Evolutionary conservation across 2,329 filamentous ascomycete genomes (phyloP).

Genomic region (Malbranchea cinnamomea): DNA sequence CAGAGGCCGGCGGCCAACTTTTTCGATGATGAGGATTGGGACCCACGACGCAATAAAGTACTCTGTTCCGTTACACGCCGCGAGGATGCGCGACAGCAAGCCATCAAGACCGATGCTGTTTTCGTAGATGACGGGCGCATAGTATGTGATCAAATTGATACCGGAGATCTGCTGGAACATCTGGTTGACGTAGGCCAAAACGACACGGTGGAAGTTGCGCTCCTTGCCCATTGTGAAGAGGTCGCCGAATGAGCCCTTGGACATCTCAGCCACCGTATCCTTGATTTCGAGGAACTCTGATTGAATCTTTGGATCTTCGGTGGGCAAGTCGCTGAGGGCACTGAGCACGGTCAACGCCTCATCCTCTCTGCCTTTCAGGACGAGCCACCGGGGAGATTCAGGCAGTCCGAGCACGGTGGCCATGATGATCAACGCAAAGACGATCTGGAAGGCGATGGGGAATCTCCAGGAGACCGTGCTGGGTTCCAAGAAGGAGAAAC

Average conservation of each 20-base stretch:
- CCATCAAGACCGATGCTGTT: conserved; percentile 26
- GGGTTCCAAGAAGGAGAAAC: conserved; percentile 38
- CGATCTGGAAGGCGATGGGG: conserved; percentile 42
- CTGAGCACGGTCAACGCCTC: conserved; percentile 34
- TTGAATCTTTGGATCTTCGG: conserved; percentile 30
- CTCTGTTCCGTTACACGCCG: conserved; percentile 39
- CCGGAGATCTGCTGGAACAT: conserved; percentile 38
- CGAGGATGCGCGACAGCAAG: conserved; percentile 33
- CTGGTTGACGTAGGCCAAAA: conserved; percentile 43
- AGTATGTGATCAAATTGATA: conserved; percentile 33
- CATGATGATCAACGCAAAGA: conserved; percentile 39
- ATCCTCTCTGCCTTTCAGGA: conserved; percentile 40
- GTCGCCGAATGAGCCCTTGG: conserved; percentile 38
- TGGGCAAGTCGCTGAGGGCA: conserved; percentile 32
- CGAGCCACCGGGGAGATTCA: conserved; percentile 44
- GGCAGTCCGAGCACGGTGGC: conserved; percentile 35
- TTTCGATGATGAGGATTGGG: conserved; percentile 36
- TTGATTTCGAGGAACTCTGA: conserved; percentile 38
- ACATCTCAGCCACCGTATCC: conserved; percentile 37
- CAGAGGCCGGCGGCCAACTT: conserved; percentile 44
- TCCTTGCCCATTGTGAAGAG: conserved; percentile 45
- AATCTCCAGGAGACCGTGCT: conserved; percentile 38
- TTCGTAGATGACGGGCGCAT: conserved; percentile 29
- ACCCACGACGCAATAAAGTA: conserved; percentile 38
- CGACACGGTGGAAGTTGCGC: conserved; percentile 40